Conservation (phyloP, 371 early-diverging fungal genomes). For the Mortierella sp. region DNA sequence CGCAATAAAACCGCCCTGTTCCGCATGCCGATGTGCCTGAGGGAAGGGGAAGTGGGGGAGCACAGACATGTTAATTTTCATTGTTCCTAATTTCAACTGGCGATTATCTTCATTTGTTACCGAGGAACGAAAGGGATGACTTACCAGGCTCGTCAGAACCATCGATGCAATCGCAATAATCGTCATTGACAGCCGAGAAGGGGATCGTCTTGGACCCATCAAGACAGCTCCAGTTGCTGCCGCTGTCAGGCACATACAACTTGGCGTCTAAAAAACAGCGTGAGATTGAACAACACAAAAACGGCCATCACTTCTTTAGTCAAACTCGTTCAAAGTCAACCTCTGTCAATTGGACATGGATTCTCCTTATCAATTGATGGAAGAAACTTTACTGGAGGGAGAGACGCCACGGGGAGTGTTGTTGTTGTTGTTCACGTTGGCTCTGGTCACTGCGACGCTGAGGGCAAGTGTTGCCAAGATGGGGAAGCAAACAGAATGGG, state of each 20-base stretch:
- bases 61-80: not conserved
- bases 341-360: not conserved
- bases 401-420: slow-evolving; percentile 36
- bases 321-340: not conserved
- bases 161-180: slow-evolving; percentile 97
- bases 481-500: slow-evolving; percentile 24
- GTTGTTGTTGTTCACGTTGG: not conserved
- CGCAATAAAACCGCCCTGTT: slow-evolving; percentile 84
- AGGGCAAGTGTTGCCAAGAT: slow-evolving; percentile 39
- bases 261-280: slow-evolving; percentile 50
- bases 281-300: not conserved
- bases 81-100: not conserved
- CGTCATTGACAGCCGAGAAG: slow-evolving; percentile 88
- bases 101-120: not conserved
- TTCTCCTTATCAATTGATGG: not conserved
- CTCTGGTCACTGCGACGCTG: slow-evolving; percentile 30
- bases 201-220: slow-evolving; percentile 81
- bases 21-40: slow-evolving; percentile 96
- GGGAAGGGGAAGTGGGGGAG: not conserved
- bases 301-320: not conserved
- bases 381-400: slow-evolving; percentile 36
- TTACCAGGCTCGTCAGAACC: slow-evolving; percentile 96
- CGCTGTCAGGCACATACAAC: slow-evolving; percentile 57
- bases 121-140: not conserved
- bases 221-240: slow-evolving; percentile 78